These are phyloP conservation scores for Coemansia sp. DNA, from an alignment of 192 early-diverging fungal species.

Conservation along the genomic window DNA sequence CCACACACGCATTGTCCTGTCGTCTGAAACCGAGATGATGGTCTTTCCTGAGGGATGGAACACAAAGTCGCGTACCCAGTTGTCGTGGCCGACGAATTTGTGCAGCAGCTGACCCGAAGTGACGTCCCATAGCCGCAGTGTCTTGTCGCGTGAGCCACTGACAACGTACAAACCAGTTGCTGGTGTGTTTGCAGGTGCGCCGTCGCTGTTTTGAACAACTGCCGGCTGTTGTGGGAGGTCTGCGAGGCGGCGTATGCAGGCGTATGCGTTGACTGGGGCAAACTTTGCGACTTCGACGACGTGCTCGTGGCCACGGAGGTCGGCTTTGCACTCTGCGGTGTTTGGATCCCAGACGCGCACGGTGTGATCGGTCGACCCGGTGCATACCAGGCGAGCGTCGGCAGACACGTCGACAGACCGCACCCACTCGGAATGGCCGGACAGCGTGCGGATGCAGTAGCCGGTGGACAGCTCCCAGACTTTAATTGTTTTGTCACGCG, in stretches of 20 bases:
- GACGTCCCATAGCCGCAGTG: slow-evolving; percentile 83
- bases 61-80: slow-evolving; percentile 85
- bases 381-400: slow-evolving; percentile 72
- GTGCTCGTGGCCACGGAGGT: slow-evolving; percentile 89
- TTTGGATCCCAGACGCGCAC: slow-evolving; percentile 77
- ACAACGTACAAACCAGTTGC: slow-evolving; percentile 72
- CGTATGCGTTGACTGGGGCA: slow-evolving; percentile 68
- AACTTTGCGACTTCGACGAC: slow-evolving; percentile 94
- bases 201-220: background rate
- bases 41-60: slow-evolving; percentile 83
- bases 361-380: slow-evolving; percentile 85
- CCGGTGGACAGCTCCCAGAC: slow-evolving; percentile 82
- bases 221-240: slow-evolving; percentile 46
- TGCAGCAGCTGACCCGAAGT: slow-evolving; percentile 64
- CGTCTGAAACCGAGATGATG: slow-evolving; percentile 81
- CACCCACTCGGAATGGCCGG: slow-evolving; percentile 89
- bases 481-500: slow-evolving; percentile 87
- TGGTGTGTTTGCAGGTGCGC: slow-evolving; percentile 36
- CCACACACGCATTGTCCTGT: slow-evolving; percentile 90
- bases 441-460: slow-evolving; percentile 77
- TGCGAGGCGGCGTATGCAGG: slow-evolving; percentile 66
- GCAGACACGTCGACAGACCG: slow-evolving; percentile 65
- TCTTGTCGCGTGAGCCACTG: slow-evolving; percentile 89
- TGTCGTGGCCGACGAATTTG: slow-evolving; percentile 85
- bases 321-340: slow-evolving; percentile 70